Conservation (phyloP, 2,329 filamentous ascomycete genomes). For the Fusarium albosuccineum region DNA sequence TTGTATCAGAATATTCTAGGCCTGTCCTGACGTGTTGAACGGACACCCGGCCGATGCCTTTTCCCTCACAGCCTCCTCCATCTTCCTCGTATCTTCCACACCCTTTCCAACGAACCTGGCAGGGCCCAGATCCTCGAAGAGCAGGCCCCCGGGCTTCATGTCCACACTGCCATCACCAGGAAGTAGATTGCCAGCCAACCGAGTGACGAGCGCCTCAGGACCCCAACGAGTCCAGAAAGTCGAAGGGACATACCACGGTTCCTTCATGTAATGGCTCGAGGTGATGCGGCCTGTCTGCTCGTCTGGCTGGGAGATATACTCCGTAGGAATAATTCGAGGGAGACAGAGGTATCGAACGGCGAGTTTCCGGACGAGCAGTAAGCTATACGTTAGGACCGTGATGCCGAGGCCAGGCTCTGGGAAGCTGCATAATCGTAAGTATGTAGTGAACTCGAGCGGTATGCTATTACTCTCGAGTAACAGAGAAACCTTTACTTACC, state of each 20-base stretch:
- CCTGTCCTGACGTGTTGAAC: conserved; percentile 42
- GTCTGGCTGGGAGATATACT: conserved; percentile 62
- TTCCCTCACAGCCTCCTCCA: conserved; percentile 49
- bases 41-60: conserved; percentile 60
- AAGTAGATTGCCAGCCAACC: conserved; percentile 59
- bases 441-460: neutral
- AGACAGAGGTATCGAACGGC: conserved; percentile 69
- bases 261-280: conserved; percentile 65
- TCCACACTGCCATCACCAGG: conserved; percentile 57
- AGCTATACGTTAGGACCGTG: conserved; percentile 57
- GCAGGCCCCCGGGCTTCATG: conserved; percentile 64
- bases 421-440: conserved; percentile 51
- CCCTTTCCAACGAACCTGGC: conserved; percentile 65
- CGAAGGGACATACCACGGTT: conserved; percentile 74
- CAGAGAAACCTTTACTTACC: conserved; percentile 58
- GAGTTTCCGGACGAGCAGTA: conserved; percentile 67
- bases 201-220: conserved; percentile 63
- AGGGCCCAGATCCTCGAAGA: conserved; percentile 73
- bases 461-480: neutral
- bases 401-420: conserved; percentile 57
- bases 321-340: conserved; percentile 64
- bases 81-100: conserved; percentile 53
- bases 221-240: conserved; percentile 74
- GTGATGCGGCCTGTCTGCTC: conserved; percentile 66
- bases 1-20: neutral